Conservation (phyloP, 2,329 filamentous ascomycete genomes). For the Daldinia sp. region DNA sequence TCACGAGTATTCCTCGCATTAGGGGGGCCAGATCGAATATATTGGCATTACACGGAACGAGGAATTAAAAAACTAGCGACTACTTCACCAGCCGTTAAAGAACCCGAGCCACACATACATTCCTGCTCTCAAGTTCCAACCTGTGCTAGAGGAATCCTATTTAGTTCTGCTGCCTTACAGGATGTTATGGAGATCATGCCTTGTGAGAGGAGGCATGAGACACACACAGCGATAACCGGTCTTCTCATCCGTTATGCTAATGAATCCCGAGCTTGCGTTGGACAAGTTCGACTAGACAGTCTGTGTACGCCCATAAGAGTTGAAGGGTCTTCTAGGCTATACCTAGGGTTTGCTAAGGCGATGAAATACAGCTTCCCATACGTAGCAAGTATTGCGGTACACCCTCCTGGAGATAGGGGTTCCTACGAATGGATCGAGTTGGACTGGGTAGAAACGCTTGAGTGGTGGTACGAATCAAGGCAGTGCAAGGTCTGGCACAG, state of each 20-base stretch:
- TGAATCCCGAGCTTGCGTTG: neutral
- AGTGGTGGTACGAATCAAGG: neutral
- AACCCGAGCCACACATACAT: neutral
- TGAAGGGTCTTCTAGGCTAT: neutral
- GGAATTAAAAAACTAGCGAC: neutral
- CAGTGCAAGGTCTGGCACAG: slow-evolving; percentile 7
- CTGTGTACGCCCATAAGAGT: neutral
- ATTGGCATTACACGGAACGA: neutral
- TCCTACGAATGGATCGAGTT: neutral
- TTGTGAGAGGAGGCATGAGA: neutral
- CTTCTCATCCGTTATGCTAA: neutral
- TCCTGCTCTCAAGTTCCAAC: neutral
- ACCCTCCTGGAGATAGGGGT: neutral
- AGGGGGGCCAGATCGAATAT: neutral
- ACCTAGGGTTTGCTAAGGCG: neutral
- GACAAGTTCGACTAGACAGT: neutral
- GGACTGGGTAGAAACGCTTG: neutral
- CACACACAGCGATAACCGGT: neutral
- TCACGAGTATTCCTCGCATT: neutral
- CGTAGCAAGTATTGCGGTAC: neutral
- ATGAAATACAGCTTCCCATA: neutral
- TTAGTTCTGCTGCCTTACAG: neutral
- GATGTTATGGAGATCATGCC: neutral
- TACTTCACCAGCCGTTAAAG: neutral
- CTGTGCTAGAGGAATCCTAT: neutral